These are phyloP conservation scores for Russula vinacea DNA, from an alignment of 768 basidiomycete genomes.

Conservation along the genomic window DNA sequence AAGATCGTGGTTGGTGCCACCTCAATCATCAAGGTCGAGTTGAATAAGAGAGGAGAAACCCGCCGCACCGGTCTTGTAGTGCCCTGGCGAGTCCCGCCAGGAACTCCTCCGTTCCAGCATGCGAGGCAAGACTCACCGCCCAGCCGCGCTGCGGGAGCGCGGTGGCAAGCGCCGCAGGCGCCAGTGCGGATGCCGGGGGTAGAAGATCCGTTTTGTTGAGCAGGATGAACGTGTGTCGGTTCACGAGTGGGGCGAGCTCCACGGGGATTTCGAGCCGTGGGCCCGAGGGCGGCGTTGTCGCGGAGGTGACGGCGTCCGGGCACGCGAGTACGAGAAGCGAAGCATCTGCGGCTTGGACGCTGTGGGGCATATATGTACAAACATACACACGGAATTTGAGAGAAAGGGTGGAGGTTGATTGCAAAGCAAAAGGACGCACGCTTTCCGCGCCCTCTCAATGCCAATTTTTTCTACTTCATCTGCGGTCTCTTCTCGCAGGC, in stretches of 20 bases:
- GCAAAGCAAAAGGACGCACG: conserved; percentile 46
- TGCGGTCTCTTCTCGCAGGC: conserved; percentile 59
- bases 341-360: conserved; percentile 64
- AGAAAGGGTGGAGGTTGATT: background rate
- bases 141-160: conserved; percentile 39
- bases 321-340: conserved; percentile 81
- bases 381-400: background rate
- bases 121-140: conserved; percentile 60
- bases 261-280: conserved; percentile 41
- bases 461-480: conserved; percentile 81
- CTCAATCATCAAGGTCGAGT: background rate
- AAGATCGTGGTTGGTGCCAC: background rate
- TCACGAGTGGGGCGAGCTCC: conserved; percentile 50
- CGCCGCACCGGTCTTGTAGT: conserved; percentile 49
- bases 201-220: conserved; percentile 80
- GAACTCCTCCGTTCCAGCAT: conserved; percentile 57
- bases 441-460: conserved; percentile 63
- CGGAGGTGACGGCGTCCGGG: conserved; percentile 40
- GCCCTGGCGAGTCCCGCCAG: conserved; percentile 53
- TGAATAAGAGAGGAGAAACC: no score
- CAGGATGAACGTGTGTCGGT: conserved; percentile 59
- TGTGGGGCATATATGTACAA: conserved; percentile 32
- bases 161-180: background rate
- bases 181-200: conserved; percentile 28
- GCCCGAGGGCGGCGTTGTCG: conserved; percentile 3